Percentiles rank a stretch among this genome's conserved stretches.
phyloP scores from a whole-genome alignment of 2,329 filamentous ascomycete genomes.

The Fusarium irregulare region DNA sequence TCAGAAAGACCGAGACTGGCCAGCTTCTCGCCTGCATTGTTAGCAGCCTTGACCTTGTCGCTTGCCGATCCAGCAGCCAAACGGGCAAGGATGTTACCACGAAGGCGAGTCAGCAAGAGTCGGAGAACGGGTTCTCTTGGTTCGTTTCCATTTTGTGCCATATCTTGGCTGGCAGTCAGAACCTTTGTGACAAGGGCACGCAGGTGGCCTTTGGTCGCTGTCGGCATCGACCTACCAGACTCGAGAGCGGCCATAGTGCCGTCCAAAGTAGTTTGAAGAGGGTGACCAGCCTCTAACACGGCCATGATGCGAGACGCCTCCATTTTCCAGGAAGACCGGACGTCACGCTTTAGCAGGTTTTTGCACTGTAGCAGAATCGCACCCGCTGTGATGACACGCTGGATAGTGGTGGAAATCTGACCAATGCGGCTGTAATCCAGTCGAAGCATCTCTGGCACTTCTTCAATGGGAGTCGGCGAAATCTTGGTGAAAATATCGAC shows the following conservation, averaged over 20 bases:
- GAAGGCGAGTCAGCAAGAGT: constrained; percentile 74
- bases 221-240: constrained; percentile 71
- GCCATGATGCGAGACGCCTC: constrained; percentile 78
- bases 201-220: constrained; percentile 69
- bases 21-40: constrained; percentile 75
- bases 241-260: constrained; percentile 73
- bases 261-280: constrained; percentile 66
- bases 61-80: constrained; percentile 73
- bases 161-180: constrained; percentile 61
- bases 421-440: constrained; percentile 74
- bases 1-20: constrained; percentile 77
- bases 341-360: constrained; percentile 84
- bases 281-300: constrained; percentile 69
- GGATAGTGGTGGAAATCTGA: constrained; percentile 52
- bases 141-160: constrained; percentile 55
- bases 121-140: constrained; percentile 69
- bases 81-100: constrained; percentile 72
- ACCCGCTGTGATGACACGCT: constrained; percentile 76
- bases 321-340: constrained; percentile 79
- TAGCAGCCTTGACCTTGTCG: constrained; percentile 77
- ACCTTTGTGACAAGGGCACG: constrained; percentile 69
- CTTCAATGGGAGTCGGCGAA: constrained; percentile 62
- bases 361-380: constrained; percentile 83
- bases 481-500: constrained; percentile 80
- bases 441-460: constrained; percentile 78